Evolutionary conservation across 164 flowering plant genomes (phyloP), one percentile per base, ranked within the genome.

Genomic region (Macadamia tetraphylla): DNA sequence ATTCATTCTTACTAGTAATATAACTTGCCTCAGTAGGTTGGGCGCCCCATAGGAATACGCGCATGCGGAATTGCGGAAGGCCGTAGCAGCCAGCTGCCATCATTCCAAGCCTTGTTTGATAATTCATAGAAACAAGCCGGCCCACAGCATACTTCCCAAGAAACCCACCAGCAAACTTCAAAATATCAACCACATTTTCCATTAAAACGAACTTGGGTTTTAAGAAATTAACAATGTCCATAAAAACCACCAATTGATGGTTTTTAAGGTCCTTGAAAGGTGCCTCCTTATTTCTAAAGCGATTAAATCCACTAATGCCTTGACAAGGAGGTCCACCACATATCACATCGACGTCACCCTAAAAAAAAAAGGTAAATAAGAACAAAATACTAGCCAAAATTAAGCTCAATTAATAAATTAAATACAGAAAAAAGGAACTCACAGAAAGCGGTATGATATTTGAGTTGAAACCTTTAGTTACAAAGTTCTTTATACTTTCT

Each of bases 311-410:
- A 74, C 97, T 92, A 1, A 92, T 77, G 0, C 99, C 99, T 73
- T 94, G 97, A 40, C 99, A 94, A 3, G 97, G 99, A 29, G 99
- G 99, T 0, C 99, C 99, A 0, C 97, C 99, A 80, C 97, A 94
- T 18, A 94, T 73, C 1, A 90, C 87, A 76, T 88, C 94, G 13
- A 82, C 95, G 71, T 81, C 80, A 23, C 97, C 98, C 98, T 94
- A 60, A 1, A 67, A 6, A 60, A 35, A 53, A 46, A 56, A 53
- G 31, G 62, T 6, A 3, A 44, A 46, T 29, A 13, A 14, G 12
- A 46, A 63, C n/a, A 23, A 9, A 52, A 52, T 32, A 3, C 35
- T 11, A 17, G 12, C 48, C 51, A 63, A 67, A 18, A 31, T 29
- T 5, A 35, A 29, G 18, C 12, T 17, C 12, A 4, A 40, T 17